Evolutionary conservation across 2,329 filamentous ascomycete species (phyloP).

Genomic region (Beauveria pseudobassiana): DNA sequence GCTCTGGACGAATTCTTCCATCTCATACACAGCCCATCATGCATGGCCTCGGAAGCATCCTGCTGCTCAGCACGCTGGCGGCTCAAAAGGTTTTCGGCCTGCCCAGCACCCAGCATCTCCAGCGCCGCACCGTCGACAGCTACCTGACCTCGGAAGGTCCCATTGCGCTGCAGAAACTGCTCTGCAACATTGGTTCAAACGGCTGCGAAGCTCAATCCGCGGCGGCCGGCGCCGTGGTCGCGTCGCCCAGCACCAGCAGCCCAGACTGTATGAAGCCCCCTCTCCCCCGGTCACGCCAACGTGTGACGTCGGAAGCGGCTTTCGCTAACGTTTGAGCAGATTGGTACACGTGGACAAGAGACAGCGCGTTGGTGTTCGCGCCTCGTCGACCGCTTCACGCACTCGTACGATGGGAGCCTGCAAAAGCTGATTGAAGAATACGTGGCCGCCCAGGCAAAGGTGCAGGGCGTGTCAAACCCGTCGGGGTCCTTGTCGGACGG

Average conservation of each 20-base stretch:
- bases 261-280: slow-evolving; percentile 44
- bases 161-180: slow-evolving; percentile 42
- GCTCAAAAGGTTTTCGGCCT: slow-evolving; percentile 44
- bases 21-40: slow-evolving; percentile 30
- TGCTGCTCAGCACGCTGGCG: slow-evolving; percentile 44
- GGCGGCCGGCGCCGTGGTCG: slow-evolving; percentile 45
- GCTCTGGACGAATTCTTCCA: slow-evolving; percentile 11
- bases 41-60: slow-evolving; percentile 41
- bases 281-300: too few relatives aligned
- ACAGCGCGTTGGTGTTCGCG: slow-evolving; percentile 60
- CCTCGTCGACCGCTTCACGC: slow-evolving; percentile 57
- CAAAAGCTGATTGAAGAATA: slow-evolving; percentile 60
- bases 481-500: slow-evolving; percentile 51
- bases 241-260: slow-evolving; percentile 44
- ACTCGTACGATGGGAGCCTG: slow-evolving; percentile 49
- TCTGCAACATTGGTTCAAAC: slow-evolving; percentile 52
- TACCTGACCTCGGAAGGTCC: slow-evolving; percentile 46
- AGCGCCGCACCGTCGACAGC: slow-evolving; percentile 37
- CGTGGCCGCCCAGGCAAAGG: slow-evolving; percentile 55
- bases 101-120: slow-evolving; percentile 25
- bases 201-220: slow-evolving; percentile 44
- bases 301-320: too few relatives aligned
- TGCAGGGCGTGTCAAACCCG: slow-evolving; percentile 63
- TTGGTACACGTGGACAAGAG: slow-evolving; percentile 73
- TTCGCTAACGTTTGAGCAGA: slow-evolving; percentile 36